These are phyloP conservation scores for Petunia secreta DNA, from an alignment of 257 asterid species.

Conservation along the genomic window DNA sequence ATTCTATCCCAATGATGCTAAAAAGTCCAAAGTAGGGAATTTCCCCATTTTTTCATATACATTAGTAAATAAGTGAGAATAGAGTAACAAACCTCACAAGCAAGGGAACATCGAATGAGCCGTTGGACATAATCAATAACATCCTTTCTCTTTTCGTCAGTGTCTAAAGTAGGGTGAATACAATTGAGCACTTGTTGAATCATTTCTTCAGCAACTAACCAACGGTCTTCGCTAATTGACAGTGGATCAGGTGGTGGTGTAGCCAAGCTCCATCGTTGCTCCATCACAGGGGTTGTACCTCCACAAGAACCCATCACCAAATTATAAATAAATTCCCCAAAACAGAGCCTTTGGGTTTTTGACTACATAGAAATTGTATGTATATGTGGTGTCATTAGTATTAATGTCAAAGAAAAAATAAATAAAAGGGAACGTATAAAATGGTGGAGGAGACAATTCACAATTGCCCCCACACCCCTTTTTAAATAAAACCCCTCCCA, in stretches of 20 bases:
- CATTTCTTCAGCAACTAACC: constrained; percentile 54
- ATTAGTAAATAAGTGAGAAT: not conserved
- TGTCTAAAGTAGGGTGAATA: constrained; percentile 63
- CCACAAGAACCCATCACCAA: not conserved
- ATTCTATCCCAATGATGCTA: constrained; percentile 6
- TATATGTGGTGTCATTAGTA: constrained; percentile 1
- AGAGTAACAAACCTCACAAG: constrained; percentile 53
- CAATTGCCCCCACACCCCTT: not conserved
- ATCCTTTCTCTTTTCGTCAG: constrained; percentile 59
- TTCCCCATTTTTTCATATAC: not conserved
- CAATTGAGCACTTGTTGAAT: constrained; percentile 55
- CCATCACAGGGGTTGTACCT: not conserved
- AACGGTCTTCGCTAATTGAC: constrained; percentile 42
- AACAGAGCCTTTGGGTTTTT: not conserved
- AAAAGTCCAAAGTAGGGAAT: not conserved
- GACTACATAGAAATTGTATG: not conserved
- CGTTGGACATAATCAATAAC: constrained; percentile 55
- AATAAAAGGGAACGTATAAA: not conserved
- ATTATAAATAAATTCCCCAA: not conserved
- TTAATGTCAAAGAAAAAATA: not conserved
- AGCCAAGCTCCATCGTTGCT: not conserved
- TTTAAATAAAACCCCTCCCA: not conserved
- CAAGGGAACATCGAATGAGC: constrained; percentile 46
- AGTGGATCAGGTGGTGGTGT: constrained; percentile 41
- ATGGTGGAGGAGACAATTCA: constrained; percentile 8